A percentile compares a stretch with the other conserved stretches of the same genome.
phyloP scores from a whole-genome alignment of 148 eudicot species.

The Spergularia marina region DNA sequence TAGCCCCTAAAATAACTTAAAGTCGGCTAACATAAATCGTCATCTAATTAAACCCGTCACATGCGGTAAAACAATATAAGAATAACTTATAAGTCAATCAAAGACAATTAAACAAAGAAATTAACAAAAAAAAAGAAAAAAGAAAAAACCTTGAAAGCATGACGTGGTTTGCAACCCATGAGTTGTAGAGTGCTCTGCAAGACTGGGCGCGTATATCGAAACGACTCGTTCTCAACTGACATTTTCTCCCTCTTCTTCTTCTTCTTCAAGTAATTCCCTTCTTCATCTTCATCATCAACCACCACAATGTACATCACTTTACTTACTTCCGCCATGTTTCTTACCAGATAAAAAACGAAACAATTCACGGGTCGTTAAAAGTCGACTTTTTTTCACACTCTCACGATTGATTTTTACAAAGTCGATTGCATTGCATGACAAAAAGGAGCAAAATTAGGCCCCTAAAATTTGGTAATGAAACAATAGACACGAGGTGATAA shows the following conservation, averaged over 20 bases:
- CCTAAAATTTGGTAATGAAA: no score
- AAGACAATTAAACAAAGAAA: neutral
- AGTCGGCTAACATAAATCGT: no score
- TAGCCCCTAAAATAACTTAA: no score
- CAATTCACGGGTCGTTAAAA: neutral
- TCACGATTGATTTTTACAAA: no score
- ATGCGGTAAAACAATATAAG: no score
- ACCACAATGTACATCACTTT: conserved; percentile 76
- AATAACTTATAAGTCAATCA: neutral
- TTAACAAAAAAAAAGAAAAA: no score
- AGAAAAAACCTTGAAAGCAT: conserved; percentile 64
- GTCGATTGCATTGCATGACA: no score
- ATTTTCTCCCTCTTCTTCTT: conserved; percentile 6
- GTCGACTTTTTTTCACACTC: no score
- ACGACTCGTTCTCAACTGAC: conserved; percentile 37
- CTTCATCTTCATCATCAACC: conserved; percentile 34
- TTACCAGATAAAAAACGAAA: conserved; percentile 10
- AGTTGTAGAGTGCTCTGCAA: conserved; percentile 81
- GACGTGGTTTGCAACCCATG: conserved; percentile 90
- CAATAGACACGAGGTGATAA: no score
- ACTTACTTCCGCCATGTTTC: conserved; percentile 38
- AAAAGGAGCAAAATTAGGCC: no score
- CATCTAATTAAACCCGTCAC: no score
- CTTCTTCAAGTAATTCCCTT: neutral
- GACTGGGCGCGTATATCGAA: conserved; percentile 74